Evolutionary conservation across 306 rosid genomes (phyloP).

Genomic region (Prinsepia uniflora): DNA sequence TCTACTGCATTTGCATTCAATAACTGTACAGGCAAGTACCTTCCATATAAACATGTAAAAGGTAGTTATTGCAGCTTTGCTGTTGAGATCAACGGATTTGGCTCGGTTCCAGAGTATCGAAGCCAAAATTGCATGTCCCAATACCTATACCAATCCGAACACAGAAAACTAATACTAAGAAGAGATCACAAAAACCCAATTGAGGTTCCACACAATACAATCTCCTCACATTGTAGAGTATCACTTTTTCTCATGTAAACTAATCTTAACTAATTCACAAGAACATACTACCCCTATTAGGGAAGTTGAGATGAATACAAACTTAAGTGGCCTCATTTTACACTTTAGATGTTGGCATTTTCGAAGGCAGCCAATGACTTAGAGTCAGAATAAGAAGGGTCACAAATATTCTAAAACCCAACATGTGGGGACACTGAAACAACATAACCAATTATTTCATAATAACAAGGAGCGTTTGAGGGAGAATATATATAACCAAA

Average conservation of each 20-base stretch:
- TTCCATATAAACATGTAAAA: conserved; percentile 98
- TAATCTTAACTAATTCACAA: neutral
- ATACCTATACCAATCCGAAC: conserved; percentile 46
- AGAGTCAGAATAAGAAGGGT: neutral
- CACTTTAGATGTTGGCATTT: neutral
- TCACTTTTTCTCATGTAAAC: conserved; percentile 10
- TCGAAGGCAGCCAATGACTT: neutral
- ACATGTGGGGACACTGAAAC: neutral
- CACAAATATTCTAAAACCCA: neutral
- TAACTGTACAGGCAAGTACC: conserved; percentile 37
- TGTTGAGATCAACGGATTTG: conserved; percentile 73
- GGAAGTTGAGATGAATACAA: neutral
- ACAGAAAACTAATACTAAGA: conserved; percentile 11
- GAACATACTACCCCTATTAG: neutral
- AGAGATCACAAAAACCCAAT: neutral
- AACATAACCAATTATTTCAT: neutral
- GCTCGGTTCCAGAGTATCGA: conserved; percentile 66
- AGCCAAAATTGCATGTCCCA: conserved; percentile 71
- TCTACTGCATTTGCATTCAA: neutral
- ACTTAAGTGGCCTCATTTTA: neutral
- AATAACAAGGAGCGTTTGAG: no score
- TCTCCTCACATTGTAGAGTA: neutral
- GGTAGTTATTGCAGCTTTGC: conserved; percentile 81
- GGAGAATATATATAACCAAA: neutral
- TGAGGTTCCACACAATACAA: conserved; percentile 23